These are phyloP conservation scores for Gossypium ekmanianum DNA, from an alignment of 345 rosid genomes.

Conservation along the genomic window DNA sequence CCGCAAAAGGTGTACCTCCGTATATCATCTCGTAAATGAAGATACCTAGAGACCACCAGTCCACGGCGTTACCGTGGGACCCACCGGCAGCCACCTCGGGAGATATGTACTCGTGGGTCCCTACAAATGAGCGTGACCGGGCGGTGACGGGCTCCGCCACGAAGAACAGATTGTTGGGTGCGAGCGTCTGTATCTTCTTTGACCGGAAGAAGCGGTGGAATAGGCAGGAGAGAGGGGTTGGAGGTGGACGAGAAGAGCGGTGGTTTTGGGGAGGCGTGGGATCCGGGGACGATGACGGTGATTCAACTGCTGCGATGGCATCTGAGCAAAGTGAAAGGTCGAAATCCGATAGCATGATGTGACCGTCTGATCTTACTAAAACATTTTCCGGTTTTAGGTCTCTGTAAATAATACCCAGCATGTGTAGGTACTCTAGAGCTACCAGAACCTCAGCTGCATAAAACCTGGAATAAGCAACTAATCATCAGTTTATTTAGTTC, in stretches of 20 bases:
- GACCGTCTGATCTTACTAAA: constrained; percentile 88
- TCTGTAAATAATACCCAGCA: constrained; percentile 85
- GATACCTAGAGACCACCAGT: constrained; percentile 93
- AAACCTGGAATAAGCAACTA: constrained; percentile 43
- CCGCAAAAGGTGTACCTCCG: constrained; percentile 79
- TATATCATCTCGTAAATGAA: constrained; percentile 81
- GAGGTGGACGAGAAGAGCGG: constrained; percentile 23
- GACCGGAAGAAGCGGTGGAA: constrained; percentile 58
- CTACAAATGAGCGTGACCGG: constrained; percentile 81
- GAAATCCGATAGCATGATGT: constrained; percentile 95
- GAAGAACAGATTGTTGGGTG: constrained; percentile 52
- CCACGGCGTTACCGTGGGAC: constrained; percentile 87
- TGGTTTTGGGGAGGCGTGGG: constrained; percentile 24
- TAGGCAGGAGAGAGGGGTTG: constrained; percentile 39
- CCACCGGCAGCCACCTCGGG: constrained; percentile 92
- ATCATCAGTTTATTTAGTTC: too few species aligned
- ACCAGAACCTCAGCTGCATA: constrained; percentile 88
- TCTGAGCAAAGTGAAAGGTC: constrained; percentile 79
- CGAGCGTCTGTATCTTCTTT: constrained; percentile 47
- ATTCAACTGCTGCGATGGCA: constrained; percentile 81
- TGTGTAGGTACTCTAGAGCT: constrained; percentile 83
- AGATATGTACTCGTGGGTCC: constrained; percentile 91
- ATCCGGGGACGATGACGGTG: constrained; percentile 47
- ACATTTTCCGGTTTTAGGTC: constrained; percentile 94
- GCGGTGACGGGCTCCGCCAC: constrained; percentile 92